A percentile compares a stretch with the other conserved stretches of the same genome.
Conservation (phyloP, 768 basidiomycete species). For the Pholiota microspora region DNA sequence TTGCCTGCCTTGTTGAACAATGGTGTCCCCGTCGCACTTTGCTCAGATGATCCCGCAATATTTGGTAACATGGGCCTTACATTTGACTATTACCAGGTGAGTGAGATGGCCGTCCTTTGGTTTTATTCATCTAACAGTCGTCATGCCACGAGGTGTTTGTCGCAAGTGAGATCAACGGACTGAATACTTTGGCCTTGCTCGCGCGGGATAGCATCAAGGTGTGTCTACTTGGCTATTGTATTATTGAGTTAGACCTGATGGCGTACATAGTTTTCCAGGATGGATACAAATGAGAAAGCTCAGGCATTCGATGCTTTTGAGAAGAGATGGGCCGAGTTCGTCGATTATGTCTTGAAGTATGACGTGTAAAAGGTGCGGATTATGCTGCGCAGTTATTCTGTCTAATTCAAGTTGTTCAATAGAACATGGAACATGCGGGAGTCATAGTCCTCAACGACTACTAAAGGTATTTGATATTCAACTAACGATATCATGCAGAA, state of each 20-base stretch:
- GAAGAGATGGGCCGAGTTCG: constrained; percentile 43
- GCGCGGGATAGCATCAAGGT: constrained; percentile 69
- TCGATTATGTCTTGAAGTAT: constrained; percentile 27
- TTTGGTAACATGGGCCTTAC: constrained; percentile 80
- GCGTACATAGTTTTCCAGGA: constrained; percentile 46
- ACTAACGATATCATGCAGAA: constrained; percentile 8
- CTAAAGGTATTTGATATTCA: neutral
- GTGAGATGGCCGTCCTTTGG: constrained; percentile 4
- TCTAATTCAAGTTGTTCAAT: neutral
- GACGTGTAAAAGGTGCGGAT: constrained; percentile 10
- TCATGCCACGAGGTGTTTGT: constrained; percentile 51
- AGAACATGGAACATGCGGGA: neutral
- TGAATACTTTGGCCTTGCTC: constrained; percentile 59
- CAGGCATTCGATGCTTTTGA: constrained; percentile 44
- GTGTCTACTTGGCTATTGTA: constrained; percentile 5
- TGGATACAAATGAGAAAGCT: constrained; percentile 45
- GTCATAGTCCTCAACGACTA: neutral
- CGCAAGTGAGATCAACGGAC: constrained; percentile 62
- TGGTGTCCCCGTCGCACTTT: constrained; percentile 68
- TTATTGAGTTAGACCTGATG: neutral
- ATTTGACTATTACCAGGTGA: constrained; percentile 76
- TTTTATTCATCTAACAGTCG: constrained; percentile 2
- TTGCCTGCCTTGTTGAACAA: constrained; percentile 70
- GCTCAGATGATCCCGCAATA: constrained; percentile 73
- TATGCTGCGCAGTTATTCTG: neutral